These are phyloP conservation scores for Helotiales sp. DNA, from an alignment of 2,329 filamentous ascomycete species.

Conservation along the genomic window DNA sequence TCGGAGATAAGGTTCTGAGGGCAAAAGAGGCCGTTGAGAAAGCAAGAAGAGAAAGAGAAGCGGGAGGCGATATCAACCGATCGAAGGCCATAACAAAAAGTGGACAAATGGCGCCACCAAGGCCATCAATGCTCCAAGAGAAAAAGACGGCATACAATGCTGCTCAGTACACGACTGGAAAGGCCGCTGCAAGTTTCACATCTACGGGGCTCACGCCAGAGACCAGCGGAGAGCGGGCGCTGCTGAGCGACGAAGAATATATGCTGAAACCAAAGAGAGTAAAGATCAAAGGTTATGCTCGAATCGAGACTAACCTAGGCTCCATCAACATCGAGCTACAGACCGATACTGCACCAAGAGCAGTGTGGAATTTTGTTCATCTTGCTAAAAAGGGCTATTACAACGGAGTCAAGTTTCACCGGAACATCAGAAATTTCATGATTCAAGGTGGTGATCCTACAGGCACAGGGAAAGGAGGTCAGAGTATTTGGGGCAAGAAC, in stretches of 20 bases:
- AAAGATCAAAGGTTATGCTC: constrained; percentile 86
- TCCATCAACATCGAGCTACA: constrained; percentile 86
- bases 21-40: constrained; percentile 94
- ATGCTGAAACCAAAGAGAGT: constrained; percentile 90
- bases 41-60: constrained; percentile 72
- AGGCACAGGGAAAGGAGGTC: constrained; percentile 86
- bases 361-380: constrained; percentile 95
- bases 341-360: constrained; percentile 86
- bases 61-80: constrained; percentile 58
- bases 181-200: constrained; percentile 90
- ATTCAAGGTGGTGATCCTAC: constrained; percentile 95
- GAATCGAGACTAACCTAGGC: constrained; percentile 83
- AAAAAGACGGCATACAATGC: constrained; percentile 76
- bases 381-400: constrained; percentile 91
- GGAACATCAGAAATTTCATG: constrained; percentile 97
- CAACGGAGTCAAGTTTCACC: constrained; percentile 78
- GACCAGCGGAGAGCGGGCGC: constrained; percentile 81
- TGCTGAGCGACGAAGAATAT: constrained; percentile 92
- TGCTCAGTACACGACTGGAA: constrained; percentile 85
- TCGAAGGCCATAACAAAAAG: constrained; percentile 42
- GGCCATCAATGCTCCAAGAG: constrained; percentile 50
- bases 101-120: constrained; percentile 36
- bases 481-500: constrained; percentile 90
- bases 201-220: constrained; percentile 91
- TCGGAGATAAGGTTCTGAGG: constrained; percentile 79